A percentile compares a stretch with the other conserved stretches of the same genome.
Conservation (phyloP, 331 rosid species). For the Erythrophleum ivorense region DNA sequence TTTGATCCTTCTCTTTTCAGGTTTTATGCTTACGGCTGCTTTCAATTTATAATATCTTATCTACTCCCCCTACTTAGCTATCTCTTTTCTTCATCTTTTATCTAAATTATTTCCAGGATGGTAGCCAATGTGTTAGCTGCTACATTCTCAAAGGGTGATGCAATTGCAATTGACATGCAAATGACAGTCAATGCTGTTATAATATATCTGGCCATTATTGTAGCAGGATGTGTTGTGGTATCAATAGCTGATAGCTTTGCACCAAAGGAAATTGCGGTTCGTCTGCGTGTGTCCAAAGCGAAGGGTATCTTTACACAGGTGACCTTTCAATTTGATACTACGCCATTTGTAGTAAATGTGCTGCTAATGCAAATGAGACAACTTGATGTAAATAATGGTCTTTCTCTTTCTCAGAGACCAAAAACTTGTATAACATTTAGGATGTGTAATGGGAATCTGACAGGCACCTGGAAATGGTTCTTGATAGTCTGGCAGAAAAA, state of each 20-base stretch:
- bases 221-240: constrained; percentile 81
- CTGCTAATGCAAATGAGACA: constrained; percentile 26
- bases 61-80: not conserved
- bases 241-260: constrained; percentile 96
- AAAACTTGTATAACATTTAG: constrained; percentile 8
- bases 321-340: constrained; percentile 20
- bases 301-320: constrained; percentile 92
- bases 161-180: constrained; percentile 93
- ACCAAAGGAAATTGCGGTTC: constrained; percentile 75
- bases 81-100: constrained; percentile 7
- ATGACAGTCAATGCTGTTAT: constrained; percentile 82
- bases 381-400: constrained; percentile 2
- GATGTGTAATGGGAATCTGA: not conserved
- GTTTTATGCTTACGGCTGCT: not conserved
- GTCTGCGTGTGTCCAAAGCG: constrained; percentile 75
- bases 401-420: constrained; percentile 15
- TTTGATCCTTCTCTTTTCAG: not conserved
- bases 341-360: not conserved
- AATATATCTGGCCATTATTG: constrained; percentile 78
- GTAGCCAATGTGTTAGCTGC: constrained; percentile 75
- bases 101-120: constrained; percentile 58
- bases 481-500: not conserved
- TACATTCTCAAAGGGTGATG: constrained; percentile 79
- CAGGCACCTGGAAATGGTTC: not conserved
- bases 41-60: constrained; percentile 4